Base-by-base conservation (phyloP, 2,329 filamentous ascomycete genomes). In the Aspergillus glaucus region DNA sequence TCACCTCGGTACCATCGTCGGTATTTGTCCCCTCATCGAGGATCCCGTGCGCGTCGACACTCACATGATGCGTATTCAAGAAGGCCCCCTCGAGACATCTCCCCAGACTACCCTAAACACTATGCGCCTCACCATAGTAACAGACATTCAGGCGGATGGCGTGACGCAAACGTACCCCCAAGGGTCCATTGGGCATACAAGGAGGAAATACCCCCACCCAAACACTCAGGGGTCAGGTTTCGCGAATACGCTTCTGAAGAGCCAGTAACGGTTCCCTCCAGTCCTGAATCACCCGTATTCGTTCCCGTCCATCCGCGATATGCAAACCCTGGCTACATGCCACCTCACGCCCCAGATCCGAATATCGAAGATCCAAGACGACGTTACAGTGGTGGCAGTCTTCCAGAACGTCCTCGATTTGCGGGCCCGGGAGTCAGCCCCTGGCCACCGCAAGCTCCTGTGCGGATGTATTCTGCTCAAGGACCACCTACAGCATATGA, bases 1-100 rank as follows among this genome's bases (percentile, higher is more conserved):
- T 21, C 37, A 40, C 17, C 60, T 56, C 43, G 42, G 28, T 36
- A 45, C 36, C 43, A 26, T 44, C 56, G 53, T 12, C 55, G 55
- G 3, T 57, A 66, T 46, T 49, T 69, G 1, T 65, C 65, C 9
- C 63, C 64, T 1, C 56, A 56, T 4, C 50, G 55, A 3, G 32
- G 54, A 12, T 50, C 54, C 15, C 54, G 60, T 19, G 54, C 60
- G 4, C 62, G 67, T 21, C 64, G 65, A 4, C 67, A 68, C 52
- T 69, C 65, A 3, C 68, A 71, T 41, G 68, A 71, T 42, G 59
- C 65, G 6, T 68, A 67, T 42, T 58, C 51, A 3, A 60, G 63
- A 17, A 59, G 56, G 51, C 63, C 62, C 2, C 52, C 55, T 12
- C 56, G 61, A 37, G 63, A 67, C 8, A 45, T 60, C 3, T 67